phyloP scores from a whole-genome alignment of 2,329 filamentous ascomycete species.

The Venturia effusa region DNA sequence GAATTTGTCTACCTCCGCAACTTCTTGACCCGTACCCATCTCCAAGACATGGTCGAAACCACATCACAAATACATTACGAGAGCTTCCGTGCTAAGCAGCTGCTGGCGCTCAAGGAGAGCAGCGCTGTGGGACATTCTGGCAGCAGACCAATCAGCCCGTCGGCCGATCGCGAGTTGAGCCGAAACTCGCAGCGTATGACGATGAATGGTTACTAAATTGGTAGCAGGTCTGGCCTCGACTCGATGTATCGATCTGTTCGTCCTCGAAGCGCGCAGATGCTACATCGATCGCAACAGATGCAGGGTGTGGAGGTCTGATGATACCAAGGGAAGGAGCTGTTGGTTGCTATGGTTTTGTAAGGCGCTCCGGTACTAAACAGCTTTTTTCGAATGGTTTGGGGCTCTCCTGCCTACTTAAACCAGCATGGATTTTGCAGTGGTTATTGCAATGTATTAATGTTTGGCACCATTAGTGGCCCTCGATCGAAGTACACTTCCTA shows the following conservation, averaged over 20 bases:
- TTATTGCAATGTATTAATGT: too few relatives aligned
- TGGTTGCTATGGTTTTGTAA: constrained; percentile 2
- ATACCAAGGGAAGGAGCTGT: neutral
- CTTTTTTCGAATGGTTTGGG: neutral
- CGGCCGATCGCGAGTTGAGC: constrained; percentile 91
- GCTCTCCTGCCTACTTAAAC: neutral
- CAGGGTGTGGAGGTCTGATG: neutral
- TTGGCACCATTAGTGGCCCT: too few relatives aligned
- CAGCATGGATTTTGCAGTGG: too few relatives aligned
- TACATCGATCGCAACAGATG: constrained; percentile 1
- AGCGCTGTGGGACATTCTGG: constrained; percentile 70
- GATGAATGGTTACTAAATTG: constrained; percentile 88
- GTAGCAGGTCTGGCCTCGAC: constrained; percentile 1
- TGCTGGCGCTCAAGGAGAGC: constrained; percentile 96
- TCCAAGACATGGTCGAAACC: constrained; percentile 98
- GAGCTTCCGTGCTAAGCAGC: constrained; percentile 98
- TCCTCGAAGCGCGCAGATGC: neutral
- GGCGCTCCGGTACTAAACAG: neutral
- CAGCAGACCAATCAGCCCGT: constrained; percentile 88
- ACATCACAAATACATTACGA: constrained; percentile 99
- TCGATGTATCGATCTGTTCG: constrained; percentile 3
- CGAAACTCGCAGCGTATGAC: constrained; percentile 93
- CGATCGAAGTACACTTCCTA: too few relatives aligned
- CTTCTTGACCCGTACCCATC: constrained; percentile 95
- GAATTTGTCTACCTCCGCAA: constrained; percentile 98